Base-by-base conservation (phyloP, 2,329 filamentous ascomycete genomes). In the Pseudopyricularia cyperi region DNA sequence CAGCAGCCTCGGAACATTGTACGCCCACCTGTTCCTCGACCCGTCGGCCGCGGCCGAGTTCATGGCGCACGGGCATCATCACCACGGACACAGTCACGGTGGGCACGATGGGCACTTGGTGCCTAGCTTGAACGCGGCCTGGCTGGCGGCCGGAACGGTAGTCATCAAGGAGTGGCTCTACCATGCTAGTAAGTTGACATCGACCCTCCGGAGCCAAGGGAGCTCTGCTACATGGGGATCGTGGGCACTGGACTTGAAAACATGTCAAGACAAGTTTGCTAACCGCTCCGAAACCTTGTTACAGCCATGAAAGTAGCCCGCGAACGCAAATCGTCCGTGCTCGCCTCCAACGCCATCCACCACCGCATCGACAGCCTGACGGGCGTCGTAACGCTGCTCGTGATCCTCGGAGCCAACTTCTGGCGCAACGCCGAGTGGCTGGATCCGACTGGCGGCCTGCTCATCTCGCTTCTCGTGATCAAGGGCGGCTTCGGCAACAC, bases 141-240 rank as follows among this genome's bases (percentile, higher is more conserved):
- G 93, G 93, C 71, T 98, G 54, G 91, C 93, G 34, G 85, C 80
- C 39, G 91, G 88, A 19, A 95, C 89, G 2, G 93, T 98, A 53
- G 68, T 89, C 26, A 73, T 97, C 61, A 98, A 98, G 70, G 93
- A 98, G 68, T 98, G 90, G 88, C 73, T 98, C 26, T 98, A 97
- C 65, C 84, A 86, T 72, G 89, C 91, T 57, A 98, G 91, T 93
- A 81, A 74, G 87, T 80, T 48, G 22, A 15, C 22, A 48, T 47
- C 15, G 15, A 39, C 47, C 14, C 1, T 33, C 8, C 9, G 11
- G 24, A 15, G 22, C 8, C 14, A 15, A 7, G 5, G 9, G 7
- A 24, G 11, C 19, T 22, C 14, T 2, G 2, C 19, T 12, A 7
- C 11, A 14, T 26, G 22, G 3, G 7, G 19, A 22, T n/a, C n/a